phyloP scores from a whole-genome alignment of 495 filamentous ascomycete genomes.

The Penicillium simplicissimum region DNA sequence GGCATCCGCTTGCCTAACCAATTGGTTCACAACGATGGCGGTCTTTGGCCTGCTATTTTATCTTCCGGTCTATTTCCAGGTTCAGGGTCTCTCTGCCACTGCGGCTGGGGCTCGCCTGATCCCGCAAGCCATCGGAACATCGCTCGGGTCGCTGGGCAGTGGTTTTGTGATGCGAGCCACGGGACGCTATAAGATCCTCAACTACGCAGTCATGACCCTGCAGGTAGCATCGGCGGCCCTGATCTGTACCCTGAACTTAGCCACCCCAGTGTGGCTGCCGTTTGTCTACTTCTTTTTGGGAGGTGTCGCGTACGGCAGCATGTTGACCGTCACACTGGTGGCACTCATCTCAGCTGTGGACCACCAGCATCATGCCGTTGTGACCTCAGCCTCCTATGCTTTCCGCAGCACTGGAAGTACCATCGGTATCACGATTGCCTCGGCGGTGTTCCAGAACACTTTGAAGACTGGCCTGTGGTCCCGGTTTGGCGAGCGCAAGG shows the following conservation, averaged over 20 bases:
- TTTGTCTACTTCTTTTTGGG: slow-evolving; percentile 68
- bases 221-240: slow-evolving; percentile 51
- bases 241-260: slow-evolving; percentile 56
- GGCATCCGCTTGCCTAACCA: slow-evolving; percentile 70
- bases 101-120: slow-evolving; percentile 71
- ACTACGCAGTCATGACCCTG: slow-evolving; percentile 51
- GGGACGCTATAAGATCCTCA: slow-evolving; percentile 67
- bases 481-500: slow-evolving; percentile 64
- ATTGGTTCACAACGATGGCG: slow-evolving; percentile 64
- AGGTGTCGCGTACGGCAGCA: slow-evolving; percentile 73
- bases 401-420: slow-evolving; percentile 82
- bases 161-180: slow-evolving; percentile 78
- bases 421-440: slow-evolving; percentile 77
- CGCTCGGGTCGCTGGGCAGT: slow-evolving; percentile 65
- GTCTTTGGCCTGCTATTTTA: slow-evolving; percentile 67
- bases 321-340: slow-evolving; percentile 77
- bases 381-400: slow-evolving; percentile 80
- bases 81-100: slow-evolving; percentile 69
- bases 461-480: slow-evolving; percentile 59
- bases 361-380: slow-evolving; percentile 79
- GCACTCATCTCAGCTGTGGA: slow-evolving; percentile 80
- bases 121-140: slow-evolving; percentile 64
- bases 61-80: slow-evolving; percentile 79
- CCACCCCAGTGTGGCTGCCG: slow-evolving; percentile 60
- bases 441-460: slow-evolving; percentile 76